Conservation (phyloP, 495 filamentous ascomycete genomes). For the Neurospora sp. region DNA sequence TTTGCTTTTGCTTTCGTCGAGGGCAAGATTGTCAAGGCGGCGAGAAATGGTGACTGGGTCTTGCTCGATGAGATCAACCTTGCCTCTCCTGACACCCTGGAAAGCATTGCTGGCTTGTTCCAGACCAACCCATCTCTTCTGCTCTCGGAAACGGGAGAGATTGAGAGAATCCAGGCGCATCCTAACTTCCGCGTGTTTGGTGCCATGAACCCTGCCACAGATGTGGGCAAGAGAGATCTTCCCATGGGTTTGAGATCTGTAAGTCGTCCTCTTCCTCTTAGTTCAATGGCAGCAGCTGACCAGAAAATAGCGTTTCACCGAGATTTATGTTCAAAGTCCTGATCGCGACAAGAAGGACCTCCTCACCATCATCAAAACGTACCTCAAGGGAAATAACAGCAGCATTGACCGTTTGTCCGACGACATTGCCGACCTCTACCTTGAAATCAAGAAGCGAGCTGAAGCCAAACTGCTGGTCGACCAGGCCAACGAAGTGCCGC, state of each 20-base stretch:
- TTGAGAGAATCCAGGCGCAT: constrained; percentile 80
- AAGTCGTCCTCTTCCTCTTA: rapidly evolving
- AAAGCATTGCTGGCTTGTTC: constrained; percentile 82
- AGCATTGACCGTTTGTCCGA: constrained; percentile 55
- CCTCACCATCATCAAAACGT: constrained; percentile 71
- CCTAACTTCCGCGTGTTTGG: constrained; percentile 93
- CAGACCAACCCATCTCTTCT: constrained; percentile 70
- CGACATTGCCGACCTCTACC: constrained; percentile 76
- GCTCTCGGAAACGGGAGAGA: constrained; percentile 82
- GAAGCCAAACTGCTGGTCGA: constrained; percentile 79
- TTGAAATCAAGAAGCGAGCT: constrained; percentile 73
- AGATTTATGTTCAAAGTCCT: constrained; percentile 83
- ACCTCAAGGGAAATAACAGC: constrained; percentile 60
- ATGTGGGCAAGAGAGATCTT: constrained; percentile 90
- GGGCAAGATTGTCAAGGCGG: constrained; percentile 85
- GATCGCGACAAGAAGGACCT: constrained; percentile 79
- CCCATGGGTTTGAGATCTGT: constrained; percentile 49
- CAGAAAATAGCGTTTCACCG: constrained; percentile 78
- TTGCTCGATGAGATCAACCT: constrained; percentile 91
- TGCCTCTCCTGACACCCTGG: constrained; percentile 85
- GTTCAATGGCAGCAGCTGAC: not conserved
- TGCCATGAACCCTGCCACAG: constrained; percentile 98
- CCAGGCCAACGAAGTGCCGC: constrained; percentile 83
- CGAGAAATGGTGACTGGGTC: constrained; percentile 93
- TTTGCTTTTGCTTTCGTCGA: constrained; percentile 96